A percentile compares a stretch with the other conserved stretches of the same genome.
Conservation (phyloP, 1,139 yeast genomes). For the Arxiozyma bovina region DNA sequence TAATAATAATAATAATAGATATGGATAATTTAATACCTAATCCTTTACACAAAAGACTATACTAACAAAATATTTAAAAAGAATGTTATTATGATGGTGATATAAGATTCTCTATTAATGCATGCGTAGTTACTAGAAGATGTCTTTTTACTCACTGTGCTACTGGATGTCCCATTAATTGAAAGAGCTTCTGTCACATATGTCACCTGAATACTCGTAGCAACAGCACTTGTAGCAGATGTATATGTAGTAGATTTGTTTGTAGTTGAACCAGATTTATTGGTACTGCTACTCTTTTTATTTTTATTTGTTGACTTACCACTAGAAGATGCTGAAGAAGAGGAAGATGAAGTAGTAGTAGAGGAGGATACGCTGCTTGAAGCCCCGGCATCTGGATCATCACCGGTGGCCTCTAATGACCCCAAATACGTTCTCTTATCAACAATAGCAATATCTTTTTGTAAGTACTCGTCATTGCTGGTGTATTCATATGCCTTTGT, state of each 20-base stretch:
- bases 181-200: neutral
- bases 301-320: neutral
- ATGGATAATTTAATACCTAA: neutral
- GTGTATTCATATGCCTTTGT: slow-evolving; percentile 52
- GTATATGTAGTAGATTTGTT: neutral
- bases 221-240: neutral
- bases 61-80: neutral
- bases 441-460: slow-evolving; percentile 46
- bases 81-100: neutral
- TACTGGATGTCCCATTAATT: neutral
- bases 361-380: slow-evolving; percentile 2
- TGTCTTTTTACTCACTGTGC: neutral
- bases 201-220: slow-evolving; percentile 1
- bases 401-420: slow-evolving; percentile 53
- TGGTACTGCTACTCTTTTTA: neutral
- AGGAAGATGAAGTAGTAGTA: slow-evolving; percentile 2
- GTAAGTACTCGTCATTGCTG: slow-evolving; percentile 38
- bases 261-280: neutral
- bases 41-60: neutral
- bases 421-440: slow-evolving; percentile 54
- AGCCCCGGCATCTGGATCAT: slow-evolving; percentile 40
- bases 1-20: no score
- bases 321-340: slow-evolving; percentile 5
- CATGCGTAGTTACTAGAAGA: neutral
- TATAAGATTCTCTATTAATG: neutral